Evolutionary conservation across 768 basidiomycete genomes (phyloP).

Genomic region (Lactarius indigo): DNA sequence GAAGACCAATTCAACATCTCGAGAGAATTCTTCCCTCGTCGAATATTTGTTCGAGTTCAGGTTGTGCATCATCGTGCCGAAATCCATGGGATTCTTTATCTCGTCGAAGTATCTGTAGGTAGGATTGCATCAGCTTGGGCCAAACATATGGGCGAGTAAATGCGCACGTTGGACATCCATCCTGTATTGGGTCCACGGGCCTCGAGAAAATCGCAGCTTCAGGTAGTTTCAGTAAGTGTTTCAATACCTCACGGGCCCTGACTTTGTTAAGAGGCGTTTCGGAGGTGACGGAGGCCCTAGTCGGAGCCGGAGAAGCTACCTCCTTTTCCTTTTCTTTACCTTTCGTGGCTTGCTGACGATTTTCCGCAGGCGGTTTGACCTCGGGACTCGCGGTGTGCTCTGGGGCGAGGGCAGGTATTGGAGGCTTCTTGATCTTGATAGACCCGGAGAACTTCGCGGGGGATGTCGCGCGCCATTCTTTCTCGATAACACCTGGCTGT

Average conservation of each 20-base stretch:
- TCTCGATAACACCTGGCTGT: constrained; percentile 26
- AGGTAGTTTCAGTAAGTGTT: constrained; percentile 52
- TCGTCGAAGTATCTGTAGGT: constrained; percentile 79
- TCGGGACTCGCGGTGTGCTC: constrained; percentile 11
- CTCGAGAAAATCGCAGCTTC: constrained; percentile 71
- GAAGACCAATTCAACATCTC: constrained; percentile 80
- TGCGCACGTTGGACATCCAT: constrained; percentile 89
- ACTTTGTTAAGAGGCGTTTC: constrained; percentile 67
- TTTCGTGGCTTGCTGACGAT: constrained; percentile 43
- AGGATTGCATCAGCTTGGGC: constrained; percentile 13
- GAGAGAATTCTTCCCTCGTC: constrained; percentile 77
- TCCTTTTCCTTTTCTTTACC: constrained; percentile 64
- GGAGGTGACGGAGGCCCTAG: constrained; percentile 35
- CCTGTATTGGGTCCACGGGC: constrained; percentile 78
- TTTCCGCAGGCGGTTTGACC: constrained; percentile 23
- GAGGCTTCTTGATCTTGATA: constrained; percentile 23
- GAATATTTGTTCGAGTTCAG: constrained; percentile 64
- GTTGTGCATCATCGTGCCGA: constrained; percentile 73
- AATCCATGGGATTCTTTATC: constrained; percentile 91
- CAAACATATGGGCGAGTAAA: background rate
- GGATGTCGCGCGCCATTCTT: constrained; percentile 16
- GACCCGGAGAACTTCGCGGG: constrained; percentile 17
- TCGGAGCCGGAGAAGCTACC: constrained; percentile 30
- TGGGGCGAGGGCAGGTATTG: background rate
- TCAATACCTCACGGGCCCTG: constrained; percentile 76